These are phyloP conservation scores for Miamiensis avidus DNA, from an alignment of 169 alveolate species.

Conservation along the genomic window DNA sequence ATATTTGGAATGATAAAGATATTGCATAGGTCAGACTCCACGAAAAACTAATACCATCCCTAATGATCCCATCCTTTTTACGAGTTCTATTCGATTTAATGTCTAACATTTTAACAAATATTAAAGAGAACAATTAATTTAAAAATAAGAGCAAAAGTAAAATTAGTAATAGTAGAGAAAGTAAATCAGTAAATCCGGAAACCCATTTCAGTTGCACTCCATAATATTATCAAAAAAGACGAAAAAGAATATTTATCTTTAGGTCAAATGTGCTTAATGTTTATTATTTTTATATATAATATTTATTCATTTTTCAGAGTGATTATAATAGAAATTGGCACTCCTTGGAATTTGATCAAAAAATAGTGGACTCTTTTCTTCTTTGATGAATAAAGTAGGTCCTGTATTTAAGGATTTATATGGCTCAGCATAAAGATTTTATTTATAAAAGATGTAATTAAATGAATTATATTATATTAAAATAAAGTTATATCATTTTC, in stretches of 20 bases:
- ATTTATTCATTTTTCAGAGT: constrained; percentile 3
- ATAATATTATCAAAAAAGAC: not conserved
- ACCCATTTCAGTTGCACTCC: not conserved
- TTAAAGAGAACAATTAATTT: constrained; percentile 39
- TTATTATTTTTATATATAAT: too few species aligned
- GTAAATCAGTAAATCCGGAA: not conserved
- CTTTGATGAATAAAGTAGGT: not conserved
- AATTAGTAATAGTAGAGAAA: not conserved
- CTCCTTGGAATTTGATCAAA: constrained; percentile 29
- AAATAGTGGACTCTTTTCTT: not conserved
- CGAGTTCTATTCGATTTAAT: constrained; percentile 74
- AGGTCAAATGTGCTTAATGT: constrained; percentile 57
- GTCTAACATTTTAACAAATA: constrained; percentile 70
- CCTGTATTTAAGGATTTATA: not conserved
- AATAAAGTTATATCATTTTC: too few species aligned
- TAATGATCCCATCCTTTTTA: constrained; percentile 79
- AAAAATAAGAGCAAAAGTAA: not conserved
- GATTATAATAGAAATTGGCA: constrained; percentile 47
- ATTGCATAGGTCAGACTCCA: constrained; percentile 53
- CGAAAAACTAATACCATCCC: constrained; percentile 77
- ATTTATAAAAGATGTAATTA: too few species aligned
- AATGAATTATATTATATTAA: too few species aligned
- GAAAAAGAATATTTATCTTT: constrained; percentile 15
- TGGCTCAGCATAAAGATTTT: not conserved
- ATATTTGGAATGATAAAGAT: constrained; percentile 41